Evolutionary conservation across 2,329 filamentous ascomycete genomes (phyloP), one percentile per base, ranked within the genome.

Genomic region (Fonsecaea pedrosoi): DNA sequence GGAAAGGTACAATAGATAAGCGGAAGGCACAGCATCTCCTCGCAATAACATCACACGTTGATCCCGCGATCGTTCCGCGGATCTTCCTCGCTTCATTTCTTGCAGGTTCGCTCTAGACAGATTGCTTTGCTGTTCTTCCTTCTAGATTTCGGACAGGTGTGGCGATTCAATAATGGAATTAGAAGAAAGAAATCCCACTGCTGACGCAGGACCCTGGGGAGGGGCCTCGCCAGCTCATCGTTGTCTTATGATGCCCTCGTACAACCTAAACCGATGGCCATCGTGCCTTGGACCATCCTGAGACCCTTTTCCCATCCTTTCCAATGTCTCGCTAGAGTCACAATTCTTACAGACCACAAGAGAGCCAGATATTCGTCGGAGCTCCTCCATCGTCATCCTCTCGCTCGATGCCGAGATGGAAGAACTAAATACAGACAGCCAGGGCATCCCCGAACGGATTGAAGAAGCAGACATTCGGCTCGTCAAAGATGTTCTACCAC

Each of bases 401-500:
- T 42, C 13, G 13, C 35, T 10, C 40, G 40, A 7, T 15, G 40
- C 13, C 5, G n/a, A 50, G 30, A 70, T 71, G 70, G 66, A 69
- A 62, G 61, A 67, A 45, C 57, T 55, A 8, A 67, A 65, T 18
- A 59, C 57, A 30, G 53, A 68, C 38, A 62, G 58, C n/a, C 60
- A 68, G 38, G 59, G 38, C 32, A 45, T 64, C n/a, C 65, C 65
- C 13, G 58, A 67, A 18, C 42, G 62, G 40, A 65, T 64, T 30
- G 61, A 68, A 48, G 58, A 42, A 18, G n/a, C 63, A 48, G 54
- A 66, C 10, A 50, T 34, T 40, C 64, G 65, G 35, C 54, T 65
- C 42, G 37, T 65, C 18, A 53, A 63, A 48, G 69, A 68, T 12
- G 40, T 53, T 13, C 54, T 72, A 42, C 71, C 70, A 42, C 72